Conservation (phyloP, 2,329 filamentous ascomycete genomes). For the Tolypocladium guangdongense region DNA sequence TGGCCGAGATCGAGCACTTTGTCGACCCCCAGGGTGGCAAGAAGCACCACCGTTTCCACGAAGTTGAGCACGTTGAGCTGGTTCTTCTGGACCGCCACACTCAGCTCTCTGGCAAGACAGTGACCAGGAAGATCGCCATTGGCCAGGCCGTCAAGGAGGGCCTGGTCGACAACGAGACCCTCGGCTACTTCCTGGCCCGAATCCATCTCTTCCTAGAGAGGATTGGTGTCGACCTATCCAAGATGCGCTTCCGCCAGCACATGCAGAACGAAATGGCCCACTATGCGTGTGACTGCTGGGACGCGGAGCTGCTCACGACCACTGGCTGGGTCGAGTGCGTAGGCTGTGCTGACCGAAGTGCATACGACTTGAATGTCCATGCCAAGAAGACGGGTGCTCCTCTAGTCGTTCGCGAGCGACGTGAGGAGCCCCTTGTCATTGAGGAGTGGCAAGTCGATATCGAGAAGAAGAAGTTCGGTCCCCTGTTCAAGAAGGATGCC, state of each 20-base stretch:
- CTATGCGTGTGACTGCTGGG: constrained; percentile 96
- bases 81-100: constrained; percentile 74
- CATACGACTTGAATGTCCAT: constrained; percentile 88
- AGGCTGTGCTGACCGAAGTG: constrained; percentile 89
- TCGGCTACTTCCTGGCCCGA: constrained; percentile 92
- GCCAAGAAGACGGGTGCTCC: constrained; percentile 84
- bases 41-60: constrained; percentile 80
- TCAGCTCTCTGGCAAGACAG: constrained; percentile 77
- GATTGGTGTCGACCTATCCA: constrained; percentile 76
- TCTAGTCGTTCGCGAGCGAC: constrained; percentile 72
- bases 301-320: constrained; percentile 82
- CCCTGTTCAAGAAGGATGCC: constrained; percentile 88
- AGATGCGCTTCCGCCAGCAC: constrained; percentile 94
- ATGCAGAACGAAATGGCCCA: constrained; percentile 75
- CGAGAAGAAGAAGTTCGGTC: constrained; percentile 93
- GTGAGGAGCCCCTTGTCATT: constrained; percentile 65
- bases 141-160: constrained; percentile 75
- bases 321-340: constrained; percentile 98
- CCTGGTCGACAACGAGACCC: constrained; percentile 91
- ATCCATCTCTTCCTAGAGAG: constrained; percentile 85
- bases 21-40: constrained; percentile 92
- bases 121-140: constrained; percentile 61
- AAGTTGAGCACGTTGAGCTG: constrained; percentile 76
- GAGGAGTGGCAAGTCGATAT: constrained; percentile 84
- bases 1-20: constrained; percentile 98